Evolutionary conservation across 495 filamentous ascomycete species (phyloP).

Genomic region (Gamarada debralockiae): DNA sequence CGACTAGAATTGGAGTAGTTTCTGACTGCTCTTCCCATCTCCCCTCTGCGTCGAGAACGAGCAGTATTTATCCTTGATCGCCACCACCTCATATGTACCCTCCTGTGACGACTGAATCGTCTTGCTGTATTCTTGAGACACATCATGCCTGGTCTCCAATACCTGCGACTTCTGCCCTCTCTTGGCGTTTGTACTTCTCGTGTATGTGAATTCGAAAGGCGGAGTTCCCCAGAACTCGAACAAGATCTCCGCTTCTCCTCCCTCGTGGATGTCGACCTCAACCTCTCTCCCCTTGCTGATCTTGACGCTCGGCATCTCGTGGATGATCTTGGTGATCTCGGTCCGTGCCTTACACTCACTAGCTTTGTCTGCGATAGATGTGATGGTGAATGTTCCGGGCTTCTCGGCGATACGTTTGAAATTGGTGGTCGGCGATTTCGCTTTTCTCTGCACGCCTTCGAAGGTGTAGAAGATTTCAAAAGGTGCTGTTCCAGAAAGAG

Average conservation of each 20-base stretch:
- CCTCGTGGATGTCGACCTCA: slow-evolving; percentile 92
- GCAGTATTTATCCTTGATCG: slow-evolving; percentile 90
- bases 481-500: slow-evolving; percentile 79
- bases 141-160: slow-evolving; percentile 83
- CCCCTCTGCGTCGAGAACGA: slow-evolving; percentile 66
- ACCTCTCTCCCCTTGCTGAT: slow-evolving; percentile 76
- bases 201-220: slow-evolving; percentile 97
- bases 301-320: slow-evolving; percentile 84
- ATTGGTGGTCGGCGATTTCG: slow-evolving; percentile 66
- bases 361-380: slow-evolving; percentile 74
- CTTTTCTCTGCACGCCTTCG: slow-evolving; percentile 70
- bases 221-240: slow-evolving; percentile 95
- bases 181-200: slow-evolving; percentile 75
- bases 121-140: slow-evolving; percentile 75
- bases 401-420: slow-evolving; percentile 91
- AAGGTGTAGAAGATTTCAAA: slow-evolving; percentile 94
- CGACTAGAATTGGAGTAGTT: slow-evolving; percentile 20
- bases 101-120: slow-evolving; percentile 81
- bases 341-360: slow-evolving; percentile 78
- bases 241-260: slow-evolving; percentile 83
- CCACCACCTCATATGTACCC: slow-evolving; percentile 94
- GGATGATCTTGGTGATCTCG: slow-evolving; percentile 74
- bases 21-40: slow-evolving; percentile 41
- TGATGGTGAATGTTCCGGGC: slow-evolving; percentile 85
- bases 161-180: slow-evolving; percentile 74